These are phyloP conservation scores for Pythium dissotocum DNA, from an alignment of 352 stramenopile genomes.

Conservation along the genomic window DNA sequence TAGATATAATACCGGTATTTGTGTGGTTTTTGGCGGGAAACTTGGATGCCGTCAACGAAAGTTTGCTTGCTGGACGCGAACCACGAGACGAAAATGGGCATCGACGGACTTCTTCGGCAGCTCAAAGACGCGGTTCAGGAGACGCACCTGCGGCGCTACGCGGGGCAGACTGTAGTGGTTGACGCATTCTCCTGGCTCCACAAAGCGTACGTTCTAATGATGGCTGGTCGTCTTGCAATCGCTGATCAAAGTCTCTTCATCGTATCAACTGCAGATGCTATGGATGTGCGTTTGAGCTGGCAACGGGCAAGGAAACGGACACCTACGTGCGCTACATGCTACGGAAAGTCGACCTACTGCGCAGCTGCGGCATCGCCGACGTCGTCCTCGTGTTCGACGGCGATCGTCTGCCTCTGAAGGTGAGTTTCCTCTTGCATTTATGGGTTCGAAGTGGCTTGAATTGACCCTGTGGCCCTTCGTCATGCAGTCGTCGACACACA, in stretches of 20 bases:
- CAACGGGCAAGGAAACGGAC: slow-evolving; percentile 58
- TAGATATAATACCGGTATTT: background rate
- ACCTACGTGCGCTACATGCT: slow-evolving; percentile 77
- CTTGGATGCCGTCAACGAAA: background rate
- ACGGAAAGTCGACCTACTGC: slow-evolving; percentile 68
- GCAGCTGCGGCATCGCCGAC: slow-evolving; percentile 48
- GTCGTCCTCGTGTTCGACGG: slow-evolving; percentile 79
- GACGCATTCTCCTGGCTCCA: slow-evolving; percentile 82
- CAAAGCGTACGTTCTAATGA: slow-evolving; percentile 57
- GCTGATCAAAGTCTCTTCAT: background rate
- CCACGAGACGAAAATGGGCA: slow-evolving; percentile 39
- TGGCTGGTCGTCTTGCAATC: background rate
- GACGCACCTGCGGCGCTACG: slow-evolving; percentile 55
- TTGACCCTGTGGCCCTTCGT: slow-evolving; percentile 1
- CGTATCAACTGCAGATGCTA: slow-evolving; percentile 49
- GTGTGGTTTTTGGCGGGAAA: slow-evolving; percentile 28
- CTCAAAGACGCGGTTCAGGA: slow-evolving; percentile 56
- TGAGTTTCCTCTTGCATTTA: slow-evolving; percentile 10
- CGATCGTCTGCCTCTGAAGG: slow-evolving; percentile 72
- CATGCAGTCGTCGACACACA: slow-evolving; percentile 57
- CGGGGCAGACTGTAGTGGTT: slow-evolving; percentile 57
- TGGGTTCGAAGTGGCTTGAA: background rate
- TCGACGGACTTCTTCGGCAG: slow-evolving; percentile 65
- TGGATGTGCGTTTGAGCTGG: slow-evolving; percentile 74
- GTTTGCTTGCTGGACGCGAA: slow-evolving; percentile 1